Conservation (phyloP, 2,329 filamentous ascomycete species). For the Ophiocordyceps camponoti-rufipedis region DNA sequence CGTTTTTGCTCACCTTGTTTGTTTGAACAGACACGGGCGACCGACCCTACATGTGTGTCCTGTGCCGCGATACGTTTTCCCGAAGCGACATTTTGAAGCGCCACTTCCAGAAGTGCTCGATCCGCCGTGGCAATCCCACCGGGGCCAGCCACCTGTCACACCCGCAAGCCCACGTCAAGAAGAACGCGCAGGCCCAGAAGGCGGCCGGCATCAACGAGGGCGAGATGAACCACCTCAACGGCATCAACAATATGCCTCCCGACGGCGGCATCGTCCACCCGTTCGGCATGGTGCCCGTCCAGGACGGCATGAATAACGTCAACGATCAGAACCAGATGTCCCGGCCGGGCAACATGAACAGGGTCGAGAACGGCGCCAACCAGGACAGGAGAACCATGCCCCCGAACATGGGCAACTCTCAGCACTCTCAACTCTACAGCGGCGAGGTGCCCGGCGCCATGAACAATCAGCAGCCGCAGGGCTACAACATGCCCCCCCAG, state of each 20-base stretch:
- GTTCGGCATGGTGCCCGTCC: constrained; percentile 36
- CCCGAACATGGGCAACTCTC: constrained; percentile 27
- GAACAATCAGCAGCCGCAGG: constrained; percentile 44
- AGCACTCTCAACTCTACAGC: constrained; percentile 27
- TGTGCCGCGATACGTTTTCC: constrained; percentile 96
- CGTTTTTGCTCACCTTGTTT: constrained; percentile 10
- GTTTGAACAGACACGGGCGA: constrained; percentile 67
- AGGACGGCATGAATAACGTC: constrained; percentile 40
- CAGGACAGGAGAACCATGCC: constrained; percentile 40
- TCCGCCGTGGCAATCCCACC: constrained; percentile 86
- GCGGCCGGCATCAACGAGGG: constrained; percentile 32
- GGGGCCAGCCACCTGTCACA: constrained; percentile 89
- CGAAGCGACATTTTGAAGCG: constrained; percentile 96
- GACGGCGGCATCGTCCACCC: constrained; percentile 36
- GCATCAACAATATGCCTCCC: constrained; percentile 37
- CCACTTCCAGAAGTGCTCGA: constrained; percentile 98
- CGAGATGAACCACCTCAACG: constrained; percentile 40
- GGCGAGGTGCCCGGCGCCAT: constrained; percentile 41
- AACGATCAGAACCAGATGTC: constrained; percentile 45
- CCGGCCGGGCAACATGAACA: constrained; percentile 40
- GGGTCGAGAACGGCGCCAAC: constrained; percentile 34
- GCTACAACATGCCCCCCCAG: constrained; percentile 37
- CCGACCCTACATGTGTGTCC: constrained; percentile 92
- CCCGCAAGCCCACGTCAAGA: constrained; percentile 76
- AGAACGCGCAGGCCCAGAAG: constrained; percentile 45